Base-by-base conservation (phyloP, 345 rosid genomes). In the Arabidopsis suecica region DNA sequence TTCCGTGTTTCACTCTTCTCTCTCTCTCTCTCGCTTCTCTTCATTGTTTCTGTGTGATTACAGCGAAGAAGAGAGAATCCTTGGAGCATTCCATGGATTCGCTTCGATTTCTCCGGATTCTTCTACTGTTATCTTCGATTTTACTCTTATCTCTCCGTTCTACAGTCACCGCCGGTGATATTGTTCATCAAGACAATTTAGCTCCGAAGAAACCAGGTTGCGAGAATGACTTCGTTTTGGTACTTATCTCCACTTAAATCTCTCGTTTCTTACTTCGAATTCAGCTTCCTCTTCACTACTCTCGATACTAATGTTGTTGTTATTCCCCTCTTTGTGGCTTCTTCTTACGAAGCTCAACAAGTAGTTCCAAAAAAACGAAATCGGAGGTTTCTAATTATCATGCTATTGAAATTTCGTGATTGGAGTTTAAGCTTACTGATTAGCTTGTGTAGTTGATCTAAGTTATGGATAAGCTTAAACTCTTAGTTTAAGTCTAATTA, bases 201-300 rank as follows among this genome's bases (percentile, higher is more conserved):
- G 88, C 97, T 78, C 99, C 99, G 11, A 93, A 93, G 89, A 89
- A 89, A 85, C 98, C 99, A 16, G 97, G 99, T n/a, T 95, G 99
- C 72, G 96, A 86, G 68, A 95, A 95, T 81, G 94, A 95, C 83
- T 95, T 95, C 79, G 90, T 95, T 72, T 79, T 95, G 99, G 99
- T 93, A 88, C 51, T 79, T 8, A 38, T 59, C 64, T 57, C 65
- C 32, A 50, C 82, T 67, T 12, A 79, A 62, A 5, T 76, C 73
- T 49, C 18, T 67, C 7, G 68, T 49, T 72, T 54, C 58, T 57
- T 41, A n/a, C 75, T 33, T 72, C 11, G 2, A 64, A 68, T 80
- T 82, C 65, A 67, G 20, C 74, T 79, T 80, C 79, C 71, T 65
- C 56, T 55, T 80, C 45, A 37, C 72, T 72, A 3, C 22, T 63